A percentile compares a stretch with the other conserved stretches of the same genome.
These are phyloP conservation scores for Allomyces arbusculus DNA, from an alignment of 192 early-diverging fungal genomes.

Conservation along the genomic window DNA sequence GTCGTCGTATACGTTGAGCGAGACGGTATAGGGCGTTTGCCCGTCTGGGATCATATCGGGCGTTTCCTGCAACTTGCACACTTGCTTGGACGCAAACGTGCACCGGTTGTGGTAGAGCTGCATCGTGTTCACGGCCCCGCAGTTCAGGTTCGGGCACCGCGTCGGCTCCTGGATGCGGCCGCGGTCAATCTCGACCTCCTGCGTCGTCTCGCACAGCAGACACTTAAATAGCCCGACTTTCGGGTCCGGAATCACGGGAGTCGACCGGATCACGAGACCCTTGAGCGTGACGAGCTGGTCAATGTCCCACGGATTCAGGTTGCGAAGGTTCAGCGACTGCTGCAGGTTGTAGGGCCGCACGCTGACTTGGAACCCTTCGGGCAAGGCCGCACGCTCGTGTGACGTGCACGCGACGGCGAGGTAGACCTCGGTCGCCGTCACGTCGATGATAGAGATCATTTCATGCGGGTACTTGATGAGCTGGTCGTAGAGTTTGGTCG, in stretches of 20 bases:
- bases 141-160: conserved; percentile 55
- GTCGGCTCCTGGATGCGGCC: conserved; percentile 73
- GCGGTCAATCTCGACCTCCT: conserved; percentile 58
- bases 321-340: conserved; percentile 66
- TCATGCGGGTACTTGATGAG: conserved; percentile 86
- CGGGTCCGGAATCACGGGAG: conserved; percentile 86
- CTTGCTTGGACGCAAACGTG: conserved; percentile 79
- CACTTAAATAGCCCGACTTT: conserved; percentile 85
- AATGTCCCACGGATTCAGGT: conserved; percentile 88
- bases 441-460: conserved; percentile 83
- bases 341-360: conserved; percentile 70
- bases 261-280: conserved; percentile 78
- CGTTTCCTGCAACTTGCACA: conserved; percentile 83
- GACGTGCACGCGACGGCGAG: conserved; percentile 33
- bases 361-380: conserved; percentile 25
- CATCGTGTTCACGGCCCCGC: conserved; percentile 63
- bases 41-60: conserved; percentile 85
- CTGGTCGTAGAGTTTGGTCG: conserved; percentile 59
- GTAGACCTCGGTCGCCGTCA: conserved; percentile 46
- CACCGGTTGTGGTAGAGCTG: conserved; percentile 87
- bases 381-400: conserved; percentile 14
- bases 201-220: conserved; percentile 65
- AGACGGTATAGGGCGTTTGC: conserved; percentile 93
- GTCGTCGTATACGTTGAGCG: conserved; percentile 78
- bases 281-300: conserved; percentile 91